phyloP scores from a whole-genome alignment of 2,329 filamentous ascomycete genomes.

The Tolypocladium tropicale region DNA sequence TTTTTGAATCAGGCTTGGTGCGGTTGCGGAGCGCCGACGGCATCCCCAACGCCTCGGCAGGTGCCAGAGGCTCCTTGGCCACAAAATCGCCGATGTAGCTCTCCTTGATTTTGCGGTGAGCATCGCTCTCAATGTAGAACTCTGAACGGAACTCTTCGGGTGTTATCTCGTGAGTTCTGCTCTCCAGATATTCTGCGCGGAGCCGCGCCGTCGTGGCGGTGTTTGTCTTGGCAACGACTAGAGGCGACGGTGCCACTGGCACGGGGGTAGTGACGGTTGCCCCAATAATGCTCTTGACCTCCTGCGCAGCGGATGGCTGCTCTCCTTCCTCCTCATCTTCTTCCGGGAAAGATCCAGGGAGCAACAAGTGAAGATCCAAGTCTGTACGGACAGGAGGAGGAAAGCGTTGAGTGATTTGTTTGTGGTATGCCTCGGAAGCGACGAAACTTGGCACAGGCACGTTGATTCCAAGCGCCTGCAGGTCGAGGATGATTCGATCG shows the following conservation, averaged over 20 bases:
- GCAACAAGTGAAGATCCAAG: conserved; percentile 5
- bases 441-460: conserved; percentile 19
- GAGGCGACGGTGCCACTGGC: background rate
- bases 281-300: background rate
- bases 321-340: conserved; percentile 8
- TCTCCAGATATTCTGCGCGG: conserved; percentile 3
- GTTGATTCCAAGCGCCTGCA: conserved; percentile 16
- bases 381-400: conserved; percentile 8
- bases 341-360: conserved; percentile 18
- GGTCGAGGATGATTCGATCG: conserved; percentile 16
- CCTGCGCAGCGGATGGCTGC: conserved; percentile 1
- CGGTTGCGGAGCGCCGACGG: conserved; percentile 18
- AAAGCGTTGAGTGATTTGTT: conserved; percentile 12
- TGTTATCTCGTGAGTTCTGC: conserved; percentile 7
- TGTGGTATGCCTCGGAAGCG: conserved; percentile 12
- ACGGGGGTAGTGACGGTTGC: background rate
- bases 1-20: conserved; percentile 6
- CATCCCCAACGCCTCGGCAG: conserved; percentile 10
- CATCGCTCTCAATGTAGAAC: conserved; percentile 11
- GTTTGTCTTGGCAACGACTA: conserved; percentile 1
- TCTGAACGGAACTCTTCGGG: conserved; percentile 8
- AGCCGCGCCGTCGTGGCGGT: conserved; percentile 5
- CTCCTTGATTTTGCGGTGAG: conserved; percentile 9
- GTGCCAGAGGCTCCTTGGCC: conserved; percentile 9
- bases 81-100: conserved; percentile 11